Evolutionary conservation across 768 basidiomycete genomes (phyloP).

Genomic region (Trametes punicea): DNA sequence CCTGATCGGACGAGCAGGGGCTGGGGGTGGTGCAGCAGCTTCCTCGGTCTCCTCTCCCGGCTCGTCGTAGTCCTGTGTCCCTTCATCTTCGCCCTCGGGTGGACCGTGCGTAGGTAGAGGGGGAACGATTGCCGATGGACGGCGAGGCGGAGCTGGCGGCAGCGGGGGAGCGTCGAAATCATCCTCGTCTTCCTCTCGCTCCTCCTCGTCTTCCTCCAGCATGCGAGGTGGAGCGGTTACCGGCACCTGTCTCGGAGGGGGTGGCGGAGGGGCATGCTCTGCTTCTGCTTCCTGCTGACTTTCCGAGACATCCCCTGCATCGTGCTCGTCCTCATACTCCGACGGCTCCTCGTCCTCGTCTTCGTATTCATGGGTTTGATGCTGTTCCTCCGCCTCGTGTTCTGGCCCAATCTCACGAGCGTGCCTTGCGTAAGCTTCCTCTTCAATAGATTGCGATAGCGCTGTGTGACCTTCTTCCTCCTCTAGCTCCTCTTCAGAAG

Average conservation of each 20-base stretch:
- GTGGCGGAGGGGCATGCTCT: slow-evolving; percentile 6
- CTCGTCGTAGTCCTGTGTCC: not conserved
- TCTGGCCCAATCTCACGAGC: slow-evolving; percentile 6
- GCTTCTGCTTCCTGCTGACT: not conserved
- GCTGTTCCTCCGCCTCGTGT: slow-evolving; percentile 5
- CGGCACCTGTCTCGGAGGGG: slow-evolving; percentile 17
- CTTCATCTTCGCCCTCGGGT: slow-evolving; percentile 1
- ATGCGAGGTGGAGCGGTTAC: not conserved
- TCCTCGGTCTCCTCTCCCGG: slow-evolving; percentile 2
- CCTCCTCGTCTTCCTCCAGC: slow-evolving; percentile 3
- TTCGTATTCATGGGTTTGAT: not conserved
- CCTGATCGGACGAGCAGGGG: slow-evolving; percentile 11
- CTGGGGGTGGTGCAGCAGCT: not conserved
- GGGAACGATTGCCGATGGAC: slow-evolving; percentile 1
- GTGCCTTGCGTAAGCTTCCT: slow-evolving; percentile 3
- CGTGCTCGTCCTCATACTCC: not conserved
- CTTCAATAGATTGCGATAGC: slow-evolving; percentile 1
- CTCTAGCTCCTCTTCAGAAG: not conserved
- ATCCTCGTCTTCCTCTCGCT: not conserved
- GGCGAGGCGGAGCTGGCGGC: slow-evolving; percentile 15
- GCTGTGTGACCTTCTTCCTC: not conserved
- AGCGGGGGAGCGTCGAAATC: not conserved
- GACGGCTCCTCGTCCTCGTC: not conserved
- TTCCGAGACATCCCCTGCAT: too few relatives aligned
- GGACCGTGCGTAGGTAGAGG: slow-evolving; percentile 3